Evolutionary conservation across 257 asterid species (phyloP).

Genomic region (Scutellaria minor): DNA sequence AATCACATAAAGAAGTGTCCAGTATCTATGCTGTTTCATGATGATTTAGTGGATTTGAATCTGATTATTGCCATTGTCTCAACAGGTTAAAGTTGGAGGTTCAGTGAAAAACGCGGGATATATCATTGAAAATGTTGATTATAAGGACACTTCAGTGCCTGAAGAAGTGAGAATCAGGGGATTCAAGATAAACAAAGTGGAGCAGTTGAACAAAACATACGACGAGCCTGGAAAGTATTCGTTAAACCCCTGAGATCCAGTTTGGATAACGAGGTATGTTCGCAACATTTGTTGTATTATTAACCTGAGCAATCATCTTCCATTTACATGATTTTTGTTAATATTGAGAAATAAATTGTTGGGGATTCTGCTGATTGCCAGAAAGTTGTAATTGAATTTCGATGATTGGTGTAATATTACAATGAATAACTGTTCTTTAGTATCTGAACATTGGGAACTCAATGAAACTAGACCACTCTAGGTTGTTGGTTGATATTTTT

Average conservation of each 20-base stretch:
- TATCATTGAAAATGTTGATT: constrained; percentile 75
- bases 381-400: background rate
- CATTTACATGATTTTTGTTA: constrained; percentile 14
- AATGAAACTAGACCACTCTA: constrained; percentile 6
- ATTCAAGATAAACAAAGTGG: constrained; percentile 68
- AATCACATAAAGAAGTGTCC: background rate
- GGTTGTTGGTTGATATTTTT: background rate
- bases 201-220: constrained; percentile 68
- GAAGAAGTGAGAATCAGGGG: constrained; percentile 97
- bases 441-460: constrained; percentile 14
- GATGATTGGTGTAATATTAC: constrained; percentile 14
- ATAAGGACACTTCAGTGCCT: constrained; percentile 62
- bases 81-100: constrained; percentile 80
- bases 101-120: constrained; percentile 78
- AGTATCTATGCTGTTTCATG: background rate
- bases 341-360: constrained; percentile 14
- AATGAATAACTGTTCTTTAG: background rate
- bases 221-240: constrained; percentile 65
- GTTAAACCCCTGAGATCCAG: constrained; percentile 49
- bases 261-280: constrained; percentile 18
- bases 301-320: background rate
- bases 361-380: constrained; percentile 13
- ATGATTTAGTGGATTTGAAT: background rate
- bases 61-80: constrained; percentile 24
- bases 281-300: constrained; percentile 21